These are phyloP conservation scores for Crithidia acanthocephali DNA, from an alignment of 208 protist genomes.

Conservation along the genomic window DNA sequence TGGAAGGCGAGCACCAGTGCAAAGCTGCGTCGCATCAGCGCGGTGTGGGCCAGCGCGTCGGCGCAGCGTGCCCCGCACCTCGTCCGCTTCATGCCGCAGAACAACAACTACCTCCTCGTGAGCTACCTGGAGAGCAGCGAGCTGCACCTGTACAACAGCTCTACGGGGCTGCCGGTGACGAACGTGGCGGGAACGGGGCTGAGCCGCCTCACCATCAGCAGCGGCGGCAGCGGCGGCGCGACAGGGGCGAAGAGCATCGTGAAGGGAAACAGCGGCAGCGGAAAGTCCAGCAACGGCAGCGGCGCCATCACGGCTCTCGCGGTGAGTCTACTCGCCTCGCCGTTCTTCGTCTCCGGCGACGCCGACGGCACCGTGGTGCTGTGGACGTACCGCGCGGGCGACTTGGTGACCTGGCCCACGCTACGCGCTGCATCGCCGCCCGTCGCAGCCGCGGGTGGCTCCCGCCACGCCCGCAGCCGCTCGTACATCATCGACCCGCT, in stretches of 20 bases:
- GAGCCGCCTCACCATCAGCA: conserved; percentile 10
- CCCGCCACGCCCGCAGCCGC: conserved; percentile 6
- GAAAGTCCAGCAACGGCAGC: not conserved
- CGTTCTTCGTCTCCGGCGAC: conserved; percentile 70
- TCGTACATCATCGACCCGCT: conserved; percentile 16
- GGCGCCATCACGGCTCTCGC: conserved; percentile 43
- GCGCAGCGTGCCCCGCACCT: conserved; percentile 33
- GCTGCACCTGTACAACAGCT: conserved; percentile 68
- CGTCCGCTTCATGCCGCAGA: conserved; percentile 65
- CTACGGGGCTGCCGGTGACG: conserved; percentile 61
- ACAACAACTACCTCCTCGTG: conserved; percentile 81
- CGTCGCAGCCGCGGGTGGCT: not conserved
- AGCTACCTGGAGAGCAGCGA: conserved; percentile 44
- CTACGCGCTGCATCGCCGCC: conserved; percentile 11
- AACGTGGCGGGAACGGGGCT: conserved; percentile 27
- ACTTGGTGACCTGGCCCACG: conserved; percentile 28
- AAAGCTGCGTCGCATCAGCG: conserved; percentile 60
- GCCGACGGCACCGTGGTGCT: conserved; percentile 44
- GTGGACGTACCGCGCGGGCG: conserved; percentile 52
- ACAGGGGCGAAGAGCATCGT: conserved; percentile 3
- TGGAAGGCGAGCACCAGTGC: conserved; percentile 48
- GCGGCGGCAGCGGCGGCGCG: not conserved
- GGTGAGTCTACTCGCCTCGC: conserved; percentile 44
- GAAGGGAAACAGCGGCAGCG: not conserved
- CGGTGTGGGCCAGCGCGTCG: conserved; percentile 17